Percentiles rank a stretch among this genome's conserved stretches.
Evolutionary conservation across 768 basidiomycete species (phyloP).

Genomic region (Coprinellus aureogranulatus): DNA sequence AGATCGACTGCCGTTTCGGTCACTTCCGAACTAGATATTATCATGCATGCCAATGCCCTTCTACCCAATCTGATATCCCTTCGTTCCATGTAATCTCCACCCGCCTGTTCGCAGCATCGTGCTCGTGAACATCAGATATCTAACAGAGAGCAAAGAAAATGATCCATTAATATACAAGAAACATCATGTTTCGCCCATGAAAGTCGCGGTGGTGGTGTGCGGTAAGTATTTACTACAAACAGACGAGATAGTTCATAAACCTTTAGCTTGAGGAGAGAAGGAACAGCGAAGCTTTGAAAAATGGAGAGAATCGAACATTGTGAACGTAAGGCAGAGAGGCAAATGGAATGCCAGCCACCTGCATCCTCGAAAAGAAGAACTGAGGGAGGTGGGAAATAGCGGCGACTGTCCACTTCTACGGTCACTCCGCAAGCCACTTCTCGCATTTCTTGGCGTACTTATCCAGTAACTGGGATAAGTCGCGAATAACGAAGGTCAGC

Average conservation of each 20-base stretch:
- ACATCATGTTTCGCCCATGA: background rate
- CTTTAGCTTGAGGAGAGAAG: no score
- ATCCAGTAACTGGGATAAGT: slow-evolving; percentile 82
- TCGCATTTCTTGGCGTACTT: slow-evolving; percentile 94
- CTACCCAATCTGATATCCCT: no score
- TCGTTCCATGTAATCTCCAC: no score
- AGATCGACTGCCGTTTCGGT: no score
- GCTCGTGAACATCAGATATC: no score
- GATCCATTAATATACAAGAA: slow-evolving; percentile 12
- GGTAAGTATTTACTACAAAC: background rate
- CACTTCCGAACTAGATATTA: no score
- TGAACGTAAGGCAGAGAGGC: background rate
- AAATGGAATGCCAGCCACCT: background rate
- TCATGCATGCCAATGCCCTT: no score
- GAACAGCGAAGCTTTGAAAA: background rate
- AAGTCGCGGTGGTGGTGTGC: background rate
- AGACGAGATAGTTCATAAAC: background rate
- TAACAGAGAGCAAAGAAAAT: slow-evolving; percentile 4
- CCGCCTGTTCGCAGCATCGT: no score
- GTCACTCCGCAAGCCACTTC: slow-evolving; percentile 84
- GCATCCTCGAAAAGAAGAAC: background rate
- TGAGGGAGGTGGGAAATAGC: background rate
- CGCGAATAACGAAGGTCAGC: slow-evolving; percentile 84
- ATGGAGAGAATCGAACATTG: slow-evolving; percentile 1
- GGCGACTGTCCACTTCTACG: background rate